Evolutionary conservation across 2,329 filamentous ascomycete genomes (phyloP).

Genomic region (Huntiella bhutanensis): DNA sequence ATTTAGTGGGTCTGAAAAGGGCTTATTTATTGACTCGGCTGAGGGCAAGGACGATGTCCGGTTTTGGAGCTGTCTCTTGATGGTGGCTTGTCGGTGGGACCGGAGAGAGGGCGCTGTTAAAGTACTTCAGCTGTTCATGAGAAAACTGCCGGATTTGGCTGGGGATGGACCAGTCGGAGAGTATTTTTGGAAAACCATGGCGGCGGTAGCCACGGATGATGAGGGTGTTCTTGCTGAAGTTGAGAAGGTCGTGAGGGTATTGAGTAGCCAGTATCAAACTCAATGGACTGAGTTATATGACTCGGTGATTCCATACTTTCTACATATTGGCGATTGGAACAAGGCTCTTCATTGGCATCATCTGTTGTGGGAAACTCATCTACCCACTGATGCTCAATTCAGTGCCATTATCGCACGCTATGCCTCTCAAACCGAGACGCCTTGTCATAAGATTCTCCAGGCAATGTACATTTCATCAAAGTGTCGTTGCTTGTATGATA

Average conservation of each 20-base stretch:
- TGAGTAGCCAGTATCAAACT: background rate
- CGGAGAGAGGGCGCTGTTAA: slow-evolving; percentile 5
- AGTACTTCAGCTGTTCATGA: slow-evolving; percentile 5
- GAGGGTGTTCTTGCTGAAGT: background rate
- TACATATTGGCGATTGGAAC: slow-evolving; percentile 21
- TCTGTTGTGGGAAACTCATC: slow-evolving; percentile 24
- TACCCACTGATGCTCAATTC: slow-evolving; percentile 24
- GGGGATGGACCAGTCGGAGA: slow-evolving; percentile 6
- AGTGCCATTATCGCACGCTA: slow-evolving; percentile 20
- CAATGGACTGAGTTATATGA: slow-evolving; percentile 33
- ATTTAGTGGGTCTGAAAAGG: background rate
- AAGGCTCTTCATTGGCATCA: slow-evolving; percentile 29
- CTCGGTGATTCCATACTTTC: slow-evolving; percentile 25
- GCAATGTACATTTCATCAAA: slow-evolving; percentile 26
- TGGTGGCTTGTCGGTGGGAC: slow-evolving; percentile 7
- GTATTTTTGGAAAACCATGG: slow-evolving; percentile 10
- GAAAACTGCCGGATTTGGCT: slow-evolving; percentile 5
- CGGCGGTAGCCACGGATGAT: slow-evolving; percentile 6
- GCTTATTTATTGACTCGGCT: slow-evolving; percentile 5
- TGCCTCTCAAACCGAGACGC: slow-evolving; percentile 19
- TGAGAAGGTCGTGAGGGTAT: background rate
- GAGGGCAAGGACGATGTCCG: slow-evolving; percentile 8
- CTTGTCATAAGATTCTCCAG: slow-evolving; percentile 22
- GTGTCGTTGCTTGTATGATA: slow-evolving; percentile 29
- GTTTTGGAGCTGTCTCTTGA: slow-evolving; percentile 8